Conservation (phyloP, 208 protist genomes). For the Trypanosoma rangeli region DNA sequence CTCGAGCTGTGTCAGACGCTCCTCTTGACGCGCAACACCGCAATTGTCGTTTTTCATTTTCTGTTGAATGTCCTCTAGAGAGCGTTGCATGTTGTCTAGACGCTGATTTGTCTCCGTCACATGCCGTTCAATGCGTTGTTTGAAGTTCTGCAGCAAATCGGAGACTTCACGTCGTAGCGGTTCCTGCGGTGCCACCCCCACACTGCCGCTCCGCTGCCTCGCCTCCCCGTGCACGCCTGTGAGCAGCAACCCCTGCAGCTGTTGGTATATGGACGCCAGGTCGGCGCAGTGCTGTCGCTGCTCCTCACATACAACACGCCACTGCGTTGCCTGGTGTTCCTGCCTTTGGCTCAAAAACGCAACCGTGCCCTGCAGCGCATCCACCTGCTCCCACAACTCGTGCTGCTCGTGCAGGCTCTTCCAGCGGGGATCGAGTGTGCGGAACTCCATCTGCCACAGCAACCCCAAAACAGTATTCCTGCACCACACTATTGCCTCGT, state of each 20-base stretch:
- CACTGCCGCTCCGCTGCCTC: not conserved
- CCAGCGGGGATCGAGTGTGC: not conserved
- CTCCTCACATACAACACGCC: slow-evolving; percentile 13
- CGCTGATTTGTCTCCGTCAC: slow-evolving; percentile 7
- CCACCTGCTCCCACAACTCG: slow-evolving; percentile 12
- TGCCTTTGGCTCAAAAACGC: slow-evolving; percentile 15
- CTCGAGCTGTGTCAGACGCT: slow-evolving; percentile 19
- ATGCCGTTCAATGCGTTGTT: slow-evolving; percentile 25
- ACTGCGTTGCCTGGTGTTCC: slow-evolving; percentile 18
- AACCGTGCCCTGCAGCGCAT: slow-evolving; percentile 11
- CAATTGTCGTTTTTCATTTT: slow-evolving; percentile 16
- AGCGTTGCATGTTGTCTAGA: slow-evolving; percentile 23
- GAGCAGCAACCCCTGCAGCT: slow-evolving; percentile 21
- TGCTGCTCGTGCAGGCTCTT: slow-evolving; percentile 3
- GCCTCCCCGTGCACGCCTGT: not conserved
- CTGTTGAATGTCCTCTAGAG: slow-evolving; percentile 18
- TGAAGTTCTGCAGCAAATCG: slow-evolving; percentile 34
- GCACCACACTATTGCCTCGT: not conserved
- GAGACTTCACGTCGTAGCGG: slow-evolving; percentile 6
- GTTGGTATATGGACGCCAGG: slow-evolving; percentile 27
- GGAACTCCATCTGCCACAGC: not conserved
- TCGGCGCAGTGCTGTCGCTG: slow-evolving; percentile 29
- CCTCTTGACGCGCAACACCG: slow-evolving; percentile 18
- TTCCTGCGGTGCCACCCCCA: not conserved
- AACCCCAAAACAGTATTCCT: not conserved